Evolutionary conservation across 768 basidiomycete species (phyloP).

Genomic region (Pleurotus platypus): DNA sequence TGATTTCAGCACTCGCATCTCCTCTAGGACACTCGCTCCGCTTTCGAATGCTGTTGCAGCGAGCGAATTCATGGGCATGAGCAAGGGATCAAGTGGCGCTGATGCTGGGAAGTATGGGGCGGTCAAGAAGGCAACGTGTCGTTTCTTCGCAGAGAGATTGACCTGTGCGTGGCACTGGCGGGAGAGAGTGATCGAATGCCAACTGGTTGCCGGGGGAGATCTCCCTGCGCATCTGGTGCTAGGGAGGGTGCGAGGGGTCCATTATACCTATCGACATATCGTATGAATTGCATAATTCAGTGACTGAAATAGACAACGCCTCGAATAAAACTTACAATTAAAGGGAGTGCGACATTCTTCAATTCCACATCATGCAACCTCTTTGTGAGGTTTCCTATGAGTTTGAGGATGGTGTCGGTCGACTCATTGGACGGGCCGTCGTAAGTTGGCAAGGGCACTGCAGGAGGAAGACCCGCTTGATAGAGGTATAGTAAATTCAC

Average conservation of each 20-base stretch:
- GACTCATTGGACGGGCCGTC: slow-evolving; percentile 48
- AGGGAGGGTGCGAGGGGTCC: neutral
- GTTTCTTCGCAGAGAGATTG: slow-evolving; percentile 32
- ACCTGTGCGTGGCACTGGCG: slow-evolving; percentile 18
- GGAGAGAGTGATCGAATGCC: neutral
- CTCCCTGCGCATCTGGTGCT: neutral
- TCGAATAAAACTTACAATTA: too few species aligned
- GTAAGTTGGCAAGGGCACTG: slow-evolving; percentile 44
- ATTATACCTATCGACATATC: neutral
- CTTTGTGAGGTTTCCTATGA: slow-evolving; percentile 39
- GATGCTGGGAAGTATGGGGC: slow-evolving; percentile 11
- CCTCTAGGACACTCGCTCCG: slow-evolving; percentile 64
- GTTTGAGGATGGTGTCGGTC: slow-evolving; percentile 47
- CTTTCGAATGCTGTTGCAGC: slow-evolving; percentile 42
- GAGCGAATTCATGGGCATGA: slow-evolving; percentile 41
- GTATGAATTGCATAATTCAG: too few species aligned
- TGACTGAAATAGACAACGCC: too few species aligned
- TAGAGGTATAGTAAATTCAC: slow-evolving; percentile 51
- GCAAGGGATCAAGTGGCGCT: slow-evolving; percentile 14
- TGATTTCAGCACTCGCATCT: slow-evolving; percentile 66
- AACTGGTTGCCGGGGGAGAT: neutral
- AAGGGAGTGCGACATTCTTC: neutral
- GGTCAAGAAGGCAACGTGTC: slow-evolving; percentile 14
- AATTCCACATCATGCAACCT: slow-evolving; percentile 50
- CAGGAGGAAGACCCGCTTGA: slow-evolving; percentile 39